Evolutionary conservation across 176 grass and related monocot genomes (phyloP), one percentile per base, ranked within the genome.

Genomic region (Themeda triandra): DNA sequence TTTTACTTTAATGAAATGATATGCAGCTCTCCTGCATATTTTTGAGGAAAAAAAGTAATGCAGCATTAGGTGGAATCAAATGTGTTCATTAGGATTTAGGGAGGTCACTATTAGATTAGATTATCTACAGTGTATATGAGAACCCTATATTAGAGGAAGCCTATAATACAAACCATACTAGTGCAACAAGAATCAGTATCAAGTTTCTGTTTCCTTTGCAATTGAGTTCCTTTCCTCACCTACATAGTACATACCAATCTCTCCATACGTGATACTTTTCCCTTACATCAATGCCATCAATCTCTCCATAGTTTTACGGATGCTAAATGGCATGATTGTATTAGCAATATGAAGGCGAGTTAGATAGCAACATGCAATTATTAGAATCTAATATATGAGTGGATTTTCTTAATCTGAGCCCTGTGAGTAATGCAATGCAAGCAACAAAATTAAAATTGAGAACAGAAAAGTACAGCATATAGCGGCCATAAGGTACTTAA

Each of bases 401-500:
- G n/a, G 35, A 58, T 70, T 23, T 49, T 25, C 62, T 64, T 64
- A 64, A 30, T 30, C 27, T 30, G 62, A 64, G 62, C 62, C 27
- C 15, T 30, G 27, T 30, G 24, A 51, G 31, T 60, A 77, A 67
- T 56, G 36, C 56, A 56, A 80, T 80, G 44, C 69, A 81, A 53
- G 69, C 80, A 72, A 86, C 58, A 75, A 44, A 35, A 74, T 33
- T 54, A 80, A 23, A 80, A 23, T 8, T 15, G 11, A 66, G 40
- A 72, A 66, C 36, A 81, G 67, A 54, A 66, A 19, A 65, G 56
- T 86, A 71, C 42, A 42, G 54, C 33, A 67, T 5, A 90, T 5
- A 90, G 59, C 23, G 39, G 54, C 9, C 56, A 86, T 77, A 92
- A 84, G 76, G 73, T 83, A 85, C 80, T 91, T 92, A 92, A 69